Conservation (phyloP, 2,329 filamentous ascomycete species). For the Amylocarpus encephaloides region DNA sequence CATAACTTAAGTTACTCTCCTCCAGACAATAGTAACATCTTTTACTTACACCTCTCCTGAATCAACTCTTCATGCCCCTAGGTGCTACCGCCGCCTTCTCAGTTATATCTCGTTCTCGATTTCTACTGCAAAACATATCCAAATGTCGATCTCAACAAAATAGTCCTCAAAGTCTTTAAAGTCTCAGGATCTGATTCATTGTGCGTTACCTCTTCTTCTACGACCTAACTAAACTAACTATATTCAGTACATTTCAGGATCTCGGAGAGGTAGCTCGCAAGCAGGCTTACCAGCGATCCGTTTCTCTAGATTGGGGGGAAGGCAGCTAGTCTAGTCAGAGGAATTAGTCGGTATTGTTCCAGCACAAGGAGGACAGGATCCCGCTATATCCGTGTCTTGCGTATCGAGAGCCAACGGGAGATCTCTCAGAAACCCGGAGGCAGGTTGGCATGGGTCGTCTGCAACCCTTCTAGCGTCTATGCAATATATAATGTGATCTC, state of each 20-base stretch:
- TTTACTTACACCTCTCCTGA: no score
- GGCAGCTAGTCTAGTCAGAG: constrained; percentile 22
- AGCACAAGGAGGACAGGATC: constrained; percentile 23
- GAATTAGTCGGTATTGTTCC: constrained; percentile 24
- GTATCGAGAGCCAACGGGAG: constrained; percentile 21
- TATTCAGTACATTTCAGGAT: constrained; percentile 15
- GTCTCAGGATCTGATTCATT: constrained; percentile 25
- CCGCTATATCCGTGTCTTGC: constrained; percentile 24
- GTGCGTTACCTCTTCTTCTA: constrained; percentile 17
- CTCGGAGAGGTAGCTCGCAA: constrained; percentile 17
- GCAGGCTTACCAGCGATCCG: constrained; percentile 19
- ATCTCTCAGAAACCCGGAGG: constrained; percentile 23
- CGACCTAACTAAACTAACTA: constrained; percentile 15
- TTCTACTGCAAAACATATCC: constrained; percentile 27
- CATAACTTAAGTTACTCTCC: no score
- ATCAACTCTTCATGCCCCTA: no score
- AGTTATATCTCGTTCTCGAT: constrained; percentile 29
- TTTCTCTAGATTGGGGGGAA: constrained; percentile 24
- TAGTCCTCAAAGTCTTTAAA: constrained; percentile 27
- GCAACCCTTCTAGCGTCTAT: constrained; percentile 11
- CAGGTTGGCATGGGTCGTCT: constrained; percentile 14
- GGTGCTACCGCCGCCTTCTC: no score
- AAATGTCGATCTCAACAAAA: constrained; percentile 21
- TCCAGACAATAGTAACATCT: no score
- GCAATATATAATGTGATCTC: constrained; percentile 12